Percentiles rank a stretch among this genome's conserved stretches.
phyloP scores from a whole-genome alignment of 2,329 filamentous ascomycete species.

The Colletotrichum sp. region DNA sequence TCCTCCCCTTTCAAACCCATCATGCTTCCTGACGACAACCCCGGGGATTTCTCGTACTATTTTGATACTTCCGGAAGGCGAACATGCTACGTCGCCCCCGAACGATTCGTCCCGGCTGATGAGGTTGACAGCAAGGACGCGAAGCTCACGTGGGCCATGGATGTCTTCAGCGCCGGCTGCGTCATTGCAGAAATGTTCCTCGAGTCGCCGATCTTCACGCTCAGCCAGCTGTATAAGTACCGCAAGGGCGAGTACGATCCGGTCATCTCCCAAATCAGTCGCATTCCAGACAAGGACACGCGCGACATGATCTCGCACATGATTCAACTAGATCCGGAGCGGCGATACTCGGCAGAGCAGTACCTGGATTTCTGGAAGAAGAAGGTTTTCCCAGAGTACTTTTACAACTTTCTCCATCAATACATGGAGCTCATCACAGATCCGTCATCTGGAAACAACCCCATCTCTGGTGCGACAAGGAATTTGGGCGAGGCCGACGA shows the following conservation, averaged over 20 bases:
- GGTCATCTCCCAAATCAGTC: slow-evolving; percentile 76
- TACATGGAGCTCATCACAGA: slow-evolving; percentile 98
- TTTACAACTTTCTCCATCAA: slow-evolving; percentile 96
- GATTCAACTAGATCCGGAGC: slow-evolving; percentile 93
- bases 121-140: slow-evolving; percentile 65
- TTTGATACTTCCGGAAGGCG: slow-evolving; percentile 92
- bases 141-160: slow-evolving; percentile 89
- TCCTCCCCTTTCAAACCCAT: slow-evolving; percentile 95
- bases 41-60: slow-evolving; percentile 96
- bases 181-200: slow-evolving; percentile 97
- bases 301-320: slow-evolving; percentile 92
- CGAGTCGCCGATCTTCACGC: slow-evolving; percentile 94
- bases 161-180: slow-evolving; percentile 95
- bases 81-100: slow-evolving; percentile 94
- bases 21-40: slow-evolving; percentile 93
- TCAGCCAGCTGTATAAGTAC: slow-evolving; percentile 95
- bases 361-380: slow-evolving; percentile 88
- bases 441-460: slow-evolving; percentile 77
- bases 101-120: slow-evolving; percentile 80
- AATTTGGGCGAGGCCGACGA: slow-evolving; percentile 90
- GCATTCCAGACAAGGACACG: slow-evolving; percentile 86
- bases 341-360: slow-evolving; percentile 90
- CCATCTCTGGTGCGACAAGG: slow-evolving; percentile 68
- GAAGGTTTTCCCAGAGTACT: slow-evolving; percentile 94
- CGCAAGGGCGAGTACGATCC: slow-evolving; percentile 92